Evolutionary conservation across 768 basidiomycete genomes (phyloP), one percentile per base, ranked within the genome.

Genomic region (Auriscalpium orientale): DNA sequence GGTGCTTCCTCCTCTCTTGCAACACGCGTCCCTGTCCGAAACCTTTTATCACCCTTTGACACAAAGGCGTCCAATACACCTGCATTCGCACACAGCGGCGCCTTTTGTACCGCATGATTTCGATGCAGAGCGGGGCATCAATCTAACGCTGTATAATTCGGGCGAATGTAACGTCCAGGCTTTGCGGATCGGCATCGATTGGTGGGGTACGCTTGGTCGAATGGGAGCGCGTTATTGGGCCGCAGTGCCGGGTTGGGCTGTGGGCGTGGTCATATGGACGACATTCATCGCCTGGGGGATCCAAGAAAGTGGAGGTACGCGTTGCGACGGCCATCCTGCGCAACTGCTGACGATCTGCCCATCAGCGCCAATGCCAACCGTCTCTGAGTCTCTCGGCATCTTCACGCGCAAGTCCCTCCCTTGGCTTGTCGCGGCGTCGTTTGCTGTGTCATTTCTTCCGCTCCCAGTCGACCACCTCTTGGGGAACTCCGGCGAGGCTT

Each of bases 171-270:
- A 37, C 51, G 74, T 71, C 16, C 62, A 58, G 54, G 65, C 51
- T 15, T 60, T 94, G 4, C 62, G 67, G 2, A 65, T 95, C n/a
- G 69, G 71, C 13, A 65, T 95, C 8, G 89, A 94, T 65, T 83
- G 84, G 82, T 73, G 75, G 68, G 75, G 79, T 10, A 90, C 86
- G 1, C 56, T 91, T 7, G 90, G 89, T 2, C 77, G 87, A 38
- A 78, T 82, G 67, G 82, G 84, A 1, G 72, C 83, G 16, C 77
- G 95, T 21, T 98, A 91, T 71, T 79, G 86, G 48, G 85, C 82
- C 35, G 83, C 84, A 2, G 63, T 89, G 0, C 73, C 85, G 3
- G 79, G 79, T 28, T 97, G 94, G 87, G 76, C 83, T 2, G 72
- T 87, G 2, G 91, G 88, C 4, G 69, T 91, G n/a, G 79, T 83